Evolutionary conservation across 495 filamentous ascomycete genomes (phyloP), one percentile per base, ranked within the genome.

Genomic region (Aspergillus hancockii): DNA sequence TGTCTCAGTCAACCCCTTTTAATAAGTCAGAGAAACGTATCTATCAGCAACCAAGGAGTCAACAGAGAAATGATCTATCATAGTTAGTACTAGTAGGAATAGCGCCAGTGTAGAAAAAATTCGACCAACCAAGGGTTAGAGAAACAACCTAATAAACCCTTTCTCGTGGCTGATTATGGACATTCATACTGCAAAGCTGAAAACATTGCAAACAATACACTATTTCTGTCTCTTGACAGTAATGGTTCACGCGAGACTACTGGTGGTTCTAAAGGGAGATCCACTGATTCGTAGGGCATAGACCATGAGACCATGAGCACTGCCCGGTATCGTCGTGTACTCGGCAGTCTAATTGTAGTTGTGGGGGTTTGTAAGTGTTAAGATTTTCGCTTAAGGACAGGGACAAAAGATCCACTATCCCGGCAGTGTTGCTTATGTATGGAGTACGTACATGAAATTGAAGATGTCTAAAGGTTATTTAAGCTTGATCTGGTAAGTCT

Each of bases 381-480:
- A 28, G 25, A 28, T 28, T 28, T 28, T 28, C 7, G 25, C 25
- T 28, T 7, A 28, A 9, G 12, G 36, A 40, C 36, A 40, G 36
- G 36, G 9, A 13, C 2, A 10, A 3, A 14, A n/a, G 34, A 8
- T 47, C 43, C 43, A 47, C 43, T 47, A 16, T n/a, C 14, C 13
- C 8, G 43, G 43, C 43, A 47, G 43, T 47, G 43, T 47, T 23
- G 10, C 3, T 23, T 3, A n/a, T n/a, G n/a, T n/a, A n/a, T n/a
- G n/a, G n/a, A n/a, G n/a, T n/a, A n/a, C n/a, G n/a, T n/a, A n/a
- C n/a, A n/a, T n/a, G n/a, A n/a, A n/a, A n/a, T 47, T 23, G 19
- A 23, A 47, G 18, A 22, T 45, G 41, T 16, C 41, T 45, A 45
- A 45, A 45, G 41, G 41, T 45, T 10, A 45, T n/a, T 45, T 36